Base-by-base conservation (phyloP, 768 basidiomycete genomes). In the Gyrodon lividus region DNA sequence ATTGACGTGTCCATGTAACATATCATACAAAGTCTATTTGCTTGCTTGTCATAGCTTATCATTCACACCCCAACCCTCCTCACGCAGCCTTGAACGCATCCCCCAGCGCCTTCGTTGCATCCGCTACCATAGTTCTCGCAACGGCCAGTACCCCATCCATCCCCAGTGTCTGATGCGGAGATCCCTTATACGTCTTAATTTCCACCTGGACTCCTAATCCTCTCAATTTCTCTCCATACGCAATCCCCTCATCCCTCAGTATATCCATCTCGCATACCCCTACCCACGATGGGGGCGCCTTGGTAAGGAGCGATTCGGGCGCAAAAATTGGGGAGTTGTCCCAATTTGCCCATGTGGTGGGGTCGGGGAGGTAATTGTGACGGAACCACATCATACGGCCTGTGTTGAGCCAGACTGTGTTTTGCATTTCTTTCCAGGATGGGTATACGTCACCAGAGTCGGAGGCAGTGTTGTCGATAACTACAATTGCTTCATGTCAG, bases 331-430 rank as follows among this genome's bases (percentile, higher is more conserved):
- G 87, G 4, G 86, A 88, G 22, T 78, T 80, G 52, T 84, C 82
- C 83, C 85, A 87, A 43, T 83, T 80, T 0, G 71, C 70, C 71
- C 80, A 74, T 46, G 86, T 84, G 33, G 68, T 72, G 51, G 74
- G 59, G 58, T 84, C 79, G 0, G 87, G 86, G 17, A 87, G 75
- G 65, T 89, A 89, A 56, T 82, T 80, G 44, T 72, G 64, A 20
- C 78, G 72, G 77, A 84, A 89, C 87, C 87, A 90, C 40, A 80
- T 56, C 86, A 88, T 88, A 35, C 82, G 80, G 2, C 59, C 78
- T 1, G 79, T 83, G 3, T 70, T 66, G 30, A 90, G 76, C 75
- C 83, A 82, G 1, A 82, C 77, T 1, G 85, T 77, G 44, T 81
- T 62, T 23, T 72, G 69, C 59, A 84, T 84, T 54, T 79, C 75